These are phyloP conservation scores for Mallotus japonicus DNA, from an alignment of 441 rosid genomes.

Conservation along the genomic window DNA sequence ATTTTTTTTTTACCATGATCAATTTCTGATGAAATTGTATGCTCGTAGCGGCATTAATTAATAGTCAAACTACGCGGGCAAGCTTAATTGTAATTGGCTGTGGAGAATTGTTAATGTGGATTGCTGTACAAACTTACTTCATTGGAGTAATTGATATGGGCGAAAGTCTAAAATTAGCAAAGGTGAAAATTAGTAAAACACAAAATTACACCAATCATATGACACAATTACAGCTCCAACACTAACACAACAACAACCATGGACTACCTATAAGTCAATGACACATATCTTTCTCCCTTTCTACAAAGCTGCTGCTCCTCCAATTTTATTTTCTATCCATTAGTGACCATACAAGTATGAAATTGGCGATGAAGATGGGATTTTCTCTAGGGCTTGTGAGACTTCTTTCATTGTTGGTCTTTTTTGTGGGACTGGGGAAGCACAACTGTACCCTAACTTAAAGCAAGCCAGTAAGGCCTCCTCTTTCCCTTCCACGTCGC, in stretches of 20 bases:
- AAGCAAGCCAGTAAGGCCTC: slow-evolving; percentile 63
- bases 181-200: slow-evolving; percentile 21
- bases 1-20: no score
- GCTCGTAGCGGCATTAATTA: no score
- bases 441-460: slow-evolving; percentile 69
- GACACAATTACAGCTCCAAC: slow-evolving; percentile 20
- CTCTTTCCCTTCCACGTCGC: slow-evolving; percentile 77
- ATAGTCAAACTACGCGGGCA: no score
- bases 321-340: slow-evolving; percentile 11
- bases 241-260: neutral
- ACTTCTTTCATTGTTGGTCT: slow-evolving; percentile 84
- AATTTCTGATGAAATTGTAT: no score
- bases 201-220: slow-evolving; percentile 9
- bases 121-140: no score
- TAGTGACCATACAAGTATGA: slow-evolving; percentile 32
- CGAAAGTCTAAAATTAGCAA: neutral
- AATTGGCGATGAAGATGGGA: slow-evolving; percentile 37
- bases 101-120: no score
- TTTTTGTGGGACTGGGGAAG: slow-evolving; percentile 67
- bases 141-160: no score
- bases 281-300: slow-evolving; percentile 23
- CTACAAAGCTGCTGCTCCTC: slow-evolving; percentile 16
- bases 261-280: slow-evolving; percentile 22
- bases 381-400: slow-evolving; percentile 58
- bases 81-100: no score